Evolutionary conservation across 2,329 filamentous ascomycete species (phyloP).

Genomic region (Chlorencoelia australis): DNA sequence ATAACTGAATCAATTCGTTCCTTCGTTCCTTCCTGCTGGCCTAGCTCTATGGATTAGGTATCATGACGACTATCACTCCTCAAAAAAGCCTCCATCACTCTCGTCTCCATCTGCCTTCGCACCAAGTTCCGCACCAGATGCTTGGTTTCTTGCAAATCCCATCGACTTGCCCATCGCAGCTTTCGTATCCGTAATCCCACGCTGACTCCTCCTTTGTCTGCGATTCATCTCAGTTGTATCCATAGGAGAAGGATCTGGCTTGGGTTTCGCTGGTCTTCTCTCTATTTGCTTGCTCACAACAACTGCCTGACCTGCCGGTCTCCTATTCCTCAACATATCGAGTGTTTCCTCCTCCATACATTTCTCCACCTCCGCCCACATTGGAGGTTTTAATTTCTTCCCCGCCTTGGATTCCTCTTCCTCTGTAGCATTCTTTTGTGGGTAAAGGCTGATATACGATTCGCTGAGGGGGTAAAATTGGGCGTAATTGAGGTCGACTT

Average conservation of each 20-base stretch:
- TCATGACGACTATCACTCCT: constrained; percentile 28
- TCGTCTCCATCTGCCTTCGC: constrained; percentile 32
- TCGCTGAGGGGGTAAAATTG: constrained; percentile 62
- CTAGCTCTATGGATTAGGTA: too few species aligned
- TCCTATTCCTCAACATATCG: constrained; percentile 21
- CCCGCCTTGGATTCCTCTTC: constrained; percentile 18
- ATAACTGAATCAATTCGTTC: too few species aligned
- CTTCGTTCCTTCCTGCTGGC: too few species aligned
- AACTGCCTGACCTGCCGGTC: constrained; percentile 6
- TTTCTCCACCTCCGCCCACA: constrained; percentile 60
- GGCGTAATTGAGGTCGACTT: constrained; percentile 69
- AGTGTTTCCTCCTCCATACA: constrained; percentile 46
- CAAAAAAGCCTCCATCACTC: constrained; percentile 50
- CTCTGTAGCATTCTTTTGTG: constrained; percentile 31
- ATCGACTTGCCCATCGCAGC: constrained; percentile 20
- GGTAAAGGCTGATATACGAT: constrained; percentile 57
- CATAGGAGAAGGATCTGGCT: constrained; percentile 10
- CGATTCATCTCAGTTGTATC: constrained; percentile 25
- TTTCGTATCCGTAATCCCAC: constrained; percentile 9
- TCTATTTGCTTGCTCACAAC: constrained; percentile 8
- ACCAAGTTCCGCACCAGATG: constrained; percentile 20
- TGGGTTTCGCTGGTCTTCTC: constrained; percentile 14
- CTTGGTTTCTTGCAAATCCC: constrained; percentile 21
- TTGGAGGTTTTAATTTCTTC: constrained; percentile 34
- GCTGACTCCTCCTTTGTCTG: constrained; percentile 22